Evolutionary conservation across 306 rosid genomes (phyloP), one percentile per base, ranked within the genome.

Genomic region (Cucumis hystrix): DNA sequence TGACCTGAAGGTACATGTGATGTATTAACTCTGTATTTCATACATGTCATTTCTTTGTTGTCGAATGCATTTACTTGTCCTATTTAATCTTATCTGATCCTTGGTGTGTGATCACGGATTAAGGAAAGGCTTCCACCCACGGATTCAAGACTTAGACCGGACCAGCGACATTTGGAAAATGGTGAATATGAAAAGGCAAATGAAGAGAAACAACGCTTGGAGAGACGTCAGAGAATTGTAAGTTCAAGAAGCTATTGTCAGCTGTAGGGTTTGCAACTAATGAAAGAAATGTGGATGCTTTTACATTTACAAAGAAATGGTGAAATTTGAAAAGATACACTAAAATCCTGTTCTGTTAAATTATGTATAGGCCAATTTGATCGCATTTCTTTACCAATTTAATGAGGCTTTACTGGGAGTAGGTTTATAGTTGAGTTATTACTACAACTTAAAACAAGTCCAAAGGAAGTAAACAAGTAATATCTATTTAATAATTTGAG

Each of bases 51-150:
- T 79, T 77, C 78, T 75, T 86, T 82, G 78, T 69, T 77, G 85
- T 82, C 79, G 49, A 78, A 77, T 80, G 88, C 89, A 87, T 84
- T 64, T 84, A 88, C 64, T 89, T 80, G 80, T 85, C 77, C 80
- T 79, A 83, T 83, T 82, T 91, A 86, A 90, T 86, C 84, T 82
- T 87, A 82, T 90, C 97, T 92, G 91, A 92, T 95, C 81, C 87
- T 45, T 86, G 92, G 89, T 87, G 82, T 95, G 91, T 95, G 90
- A 88, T 92, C 89, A 88, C 90, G 93, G 93, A 87, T 95, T 90
- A 88, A 95, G 99, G 99, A 89, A 91, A 95, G 90, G 85, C 99
- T 95, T 71, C 99, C 99, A 40, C 96, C 99, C 80, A 95, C 99
- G 77, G 99, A 95, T 88, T 95, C 99, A 63, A 88, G 99, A 87